Conservation (phyloP, 192 early-diverging fungal genomes). For the Coemansia sp. region DNA sequence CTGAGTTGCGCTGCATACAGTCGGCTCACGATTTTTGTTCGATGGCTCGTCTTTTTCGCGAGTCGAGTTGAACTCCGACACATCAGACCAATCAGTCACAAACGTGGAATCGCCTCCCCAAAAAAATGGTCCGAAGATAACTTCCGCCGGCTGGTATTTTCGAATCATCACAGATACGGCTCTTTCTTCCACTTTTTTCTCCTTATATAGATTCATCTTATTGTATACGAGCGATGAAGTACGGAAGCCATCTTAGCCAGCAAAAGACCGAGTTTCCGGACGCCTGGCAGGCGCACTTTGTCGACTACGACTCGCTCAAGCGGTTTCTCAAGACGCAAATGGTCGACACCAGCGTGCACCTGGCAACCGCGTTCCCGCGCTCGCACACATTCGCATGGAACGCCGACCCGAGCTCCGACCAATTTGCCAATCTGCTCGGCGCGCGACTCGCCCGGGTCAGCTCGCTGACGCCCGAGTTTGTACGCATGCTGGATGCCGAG, state of each 20-base stretch:
- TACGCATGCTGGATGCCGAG: slow-evolving; percentile 61
- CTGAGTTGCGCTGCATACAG: too few species aligned
- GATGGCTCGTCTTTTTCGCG: too few species aligned
- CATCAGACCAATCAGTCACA: too few species aligned
- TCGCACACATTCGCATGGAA: slow-evolving; percentile 30
- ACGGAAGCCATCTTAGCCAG: slow-evolving; percentile 66
- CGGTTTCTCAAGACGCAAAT: slow-evolving; percentile 59
- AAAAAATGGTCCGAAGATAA: too few species aligned
- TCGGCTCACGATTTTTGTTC: too few species aligned
- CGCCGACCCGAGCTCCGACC: slow-evolving; percentile 14
- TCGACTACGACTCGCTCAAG: slow-evolving; percentile 71
- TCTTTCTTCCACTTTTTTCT: too few species aligned
- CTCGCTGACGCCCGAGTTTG: slow-evolving; percentile 62
- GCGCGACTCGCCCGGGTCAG: slow-evolving; percentile 56
- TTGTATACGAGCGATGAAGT: too few species aligned
- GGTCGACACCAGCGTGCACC: slow-evolving; percentile 53
- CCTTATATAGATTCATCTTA: too few species aligned
- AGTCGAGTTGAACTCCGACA: too few species aligned
- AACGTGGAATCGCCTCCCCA: too few species aligned
- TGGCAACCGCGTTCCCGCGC: slow-evolving; percentile 37
- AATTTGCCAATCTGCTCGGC: slow-evolving; percentile 59
- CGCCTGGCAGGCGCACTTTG: slow-evolving; percentile 63
- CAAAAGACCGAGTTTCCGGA: slow-evolving; percentile 60
- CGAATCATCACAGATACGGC: too few species aligned
- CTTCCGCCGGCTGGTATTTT: too few species aligned